Evolutionary conservation across 2,329 filamentous ascomycete genomes (phyloP).

Genomic region (Huntiella moniliformis): DNA sequence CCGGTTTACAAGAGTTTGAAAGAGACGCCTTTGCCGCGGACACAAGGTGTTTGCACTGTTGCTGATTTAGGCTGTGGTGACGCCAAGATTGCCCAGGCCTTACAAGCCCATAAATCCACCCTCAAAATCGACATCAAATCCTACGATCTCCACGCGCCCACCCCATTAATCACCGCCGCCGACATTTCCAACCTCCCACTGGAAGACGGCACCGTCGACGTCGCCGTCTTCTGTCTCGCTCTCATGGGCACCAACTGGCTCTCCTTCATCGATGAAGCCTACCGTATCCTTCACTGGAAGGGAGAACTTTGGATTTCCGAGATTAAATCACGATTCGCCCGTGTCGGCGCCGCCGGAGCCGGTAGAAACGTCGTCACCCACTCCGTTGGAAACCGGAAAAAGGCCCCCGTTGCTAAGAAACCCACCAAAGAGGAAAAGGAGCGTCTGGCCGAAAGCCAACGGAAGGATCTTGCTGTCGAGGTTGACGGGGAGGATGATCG

Average conservation of each 20-base stretch:
- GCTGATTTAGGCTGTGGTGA: conserved; percentile 91
- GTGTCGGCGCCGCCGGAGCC: conserved; percentile 24
- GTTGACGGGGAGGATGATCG: conserved; percentile 48
- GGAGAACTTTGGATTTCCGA: conserved; percentile 95
- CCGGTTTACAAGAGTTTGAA: conserved; percentile 15
- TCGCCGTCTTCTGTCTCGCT: conserved; percentile 87
- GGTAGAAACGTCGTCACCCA: conserved; percentile 35
- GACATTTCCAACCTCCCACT: conserved; percentile 77
- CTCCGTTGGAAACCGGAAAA: conserved; percentile 52
- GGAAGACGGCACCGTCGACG: conserved; percentile 54
- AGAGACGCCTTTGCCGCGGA: conserved; percentile 45
- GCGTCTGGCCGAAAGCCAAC: conserved; percentile 28
- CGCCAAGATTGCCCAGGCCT: conserved; percentile 54
- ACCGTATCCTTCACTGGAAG: conserved; percentile 75
- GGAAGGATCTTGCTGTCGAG: conserved; percentile 43
- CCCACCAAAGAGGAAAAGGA: conserved; percentile 20
- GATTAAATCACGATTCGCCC: conserved; percentile 72
- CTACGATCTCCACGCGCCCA: conserved; percentile 70
- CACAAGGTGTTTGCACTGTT: conserved; percentile 54
- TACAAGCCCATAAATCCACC: conserved; percentile 44
- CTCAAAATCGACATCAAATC: conserved; percentile 59
- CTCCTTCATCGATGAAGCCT: conserved; percentile 89
- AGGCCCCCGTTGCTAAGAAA: conserved; percentile 27
- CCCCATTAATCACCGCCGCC: conserved; percentile 61
- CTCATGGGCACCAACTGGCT: conserved; percentile 99